phyloP scores from a whole-genome alignment of 495 filamentous ascomycete genomes.

The Parathielavia hyrcaniae region DNA sequence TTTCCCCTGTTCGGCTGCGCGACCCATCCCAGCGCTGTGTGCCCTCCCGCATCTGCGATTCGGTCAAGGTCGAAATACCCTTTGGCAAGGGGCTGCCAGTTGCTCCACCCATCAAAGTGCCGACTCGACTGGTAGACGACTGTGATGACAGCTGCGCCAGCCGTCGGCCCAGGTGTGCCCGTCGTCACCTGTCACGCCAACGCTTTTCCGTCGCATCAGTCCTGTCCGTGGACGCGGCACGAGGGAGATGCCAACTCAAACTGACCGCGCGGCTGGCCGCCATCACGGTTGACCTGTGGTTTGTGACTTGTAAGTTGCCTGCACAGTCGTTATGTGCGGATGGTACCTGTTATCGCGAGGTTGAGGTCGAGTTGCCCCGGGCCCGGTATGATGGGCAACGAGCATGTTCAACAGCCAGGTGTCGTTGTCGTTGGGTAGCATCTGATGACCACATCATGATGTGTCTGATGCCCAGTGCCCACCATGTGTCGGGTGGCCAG shows the following conservation, averaged over 20 bases:
- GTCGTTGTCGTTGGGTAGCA: no score
- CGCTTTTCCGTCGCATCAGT: slow-evolving; percentile 14
- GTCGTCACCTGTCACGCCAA: slow-evolving; percentile 16
- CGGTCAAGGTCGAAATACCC: neutral
- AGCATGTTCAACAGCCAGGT: neutral
- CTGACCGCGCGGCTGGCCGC: slow-evolving; percentile 11
- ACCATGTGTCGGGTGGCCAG: slow-evolving; percentile 2
- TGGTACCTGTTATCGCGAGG: no score
- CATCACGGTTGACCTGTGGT: neutral
- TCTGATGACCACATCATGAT: no score
- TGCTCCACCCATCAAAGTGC: slow-evolving; percentile 16
- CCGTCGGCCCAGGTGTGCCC: neutral
- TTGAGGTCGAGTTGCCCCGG: slow-evolving; percentile 2
- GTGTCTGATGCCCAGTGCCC: no score
- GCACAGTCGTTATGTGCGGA: neutral
- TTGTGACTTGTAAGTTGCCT: neutral
- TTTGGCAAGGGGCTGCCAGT: neutral
- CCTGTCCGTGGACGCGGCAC: slow-evolving; percentile 8
- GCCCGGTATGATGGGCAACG: slow-evolving; percentile 6
- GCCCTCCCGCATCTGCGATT: neutral
- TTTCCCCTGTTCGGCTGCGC: slow-evolving; percentile 2
- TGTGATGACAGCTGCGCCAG: neutral
- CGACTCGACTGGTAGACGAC: neutral
- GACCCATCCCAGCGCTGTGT: neutral
- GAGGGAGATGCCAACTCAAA: neutral